These are phyloP conservation scores for Boletellus sp. DNA, from an alignment of 768 basidiomycete genomes.

Conservation along the genomic window DNA sequence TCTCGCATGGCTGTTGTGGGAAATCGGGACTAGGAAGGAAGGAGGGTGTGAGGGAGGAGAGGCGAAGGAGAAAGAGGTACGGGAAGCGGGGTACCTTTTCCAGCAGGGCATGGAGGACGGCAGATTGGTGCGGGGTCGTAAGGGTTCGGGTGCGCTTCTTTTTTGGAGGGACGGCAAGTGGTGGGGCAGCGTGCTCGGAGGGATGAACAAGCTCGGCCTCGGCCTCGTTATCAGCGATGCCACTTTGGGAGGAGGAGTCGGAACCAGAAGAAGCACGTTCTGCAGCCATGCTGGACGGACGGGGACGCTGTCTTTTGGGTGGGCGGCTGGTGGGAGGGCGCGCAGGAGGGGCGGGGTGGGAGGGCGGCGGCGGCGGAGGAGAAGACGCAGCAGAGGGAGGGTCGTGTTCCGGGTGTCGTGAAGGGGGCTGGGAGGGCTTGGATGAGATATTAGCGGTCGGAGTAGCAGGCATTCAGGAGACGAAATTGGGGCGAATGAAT, in stretches of 20 bases:
- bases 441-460: conserved; percentile 24
- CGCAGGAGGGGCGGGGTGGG: neutral
- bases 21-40: conserved; percentile 66
- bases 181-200: conserved; percentile 34
- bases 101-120: conserved; percentile 82
- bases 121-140: conserved; percentile 85
- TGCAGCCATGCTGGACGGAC: conserved; percentile 19
- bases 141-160: conserved; percentile 80
- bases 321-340: conserved; percentile 3
- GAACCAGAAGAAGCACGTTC: conserved; percentile 28
- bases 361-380: no score
- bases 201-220: conserved; percentile 43
- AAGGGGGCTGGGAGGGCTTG: conserved; percentile 10
- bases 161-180: conserved; percentile 36
- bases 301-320: conserved; percentile 18
- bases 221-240: conserved; percentile 58
- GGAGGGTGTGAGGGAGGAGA: neutral
- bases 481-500: conserved; percentile 14
- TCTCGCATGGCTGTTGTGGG: conserved; percentile 85
- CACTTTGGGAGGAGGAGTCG: conserved; percentile 49
- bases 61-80: neutral
- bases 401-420: conserved; percentile 22
- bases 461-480: conserved; percentile 24
- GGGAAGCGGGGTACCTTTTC: conserved; percentile 58
- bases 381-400: neutral